Evolutionary conservation across 2,329 filamentous ascomycete species (phyloP), one percentile per base, ranked within the genome.

Genomic region (Eurotiales sp.): DNA sequence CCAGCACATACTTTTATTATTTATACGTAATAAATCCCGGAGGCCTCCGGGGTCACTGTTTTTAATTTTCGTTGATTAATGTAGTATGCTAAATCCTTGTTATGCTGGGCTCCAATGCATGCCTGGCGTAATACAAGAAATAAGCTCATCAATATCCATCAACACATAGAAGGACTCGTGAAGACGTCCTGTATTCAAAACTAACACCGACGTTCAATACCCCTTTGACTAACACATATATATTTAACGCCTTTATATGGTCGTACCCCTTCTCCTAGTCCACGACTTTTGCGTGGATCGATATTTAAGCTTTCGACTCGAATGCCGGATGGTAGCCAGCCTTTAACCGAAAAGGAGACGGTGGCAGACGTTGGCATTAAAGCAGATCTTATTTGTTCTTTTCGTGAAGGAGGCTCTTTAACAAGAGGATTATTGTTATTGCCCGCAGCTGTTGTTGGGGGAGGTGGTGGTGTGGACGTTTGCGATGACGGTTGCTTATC

Each of bases 161-260:
- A 34, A n/a, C 30, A 19, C 15, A 10, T 15, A 37, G 21, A 32
- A 14, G 4, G 23, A n/a, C n/a, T n/a, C n/a, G n/a, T n/a, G n/a
- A n/a, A n/a, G n/a, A n/a, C n/a, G n/a, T 37, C 5, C 17, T 37
- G 2, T 29, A 27, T n/a, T 23, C 15, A 23, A 17, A 15, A 30
- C 25, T 66, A 71, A 54, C 64, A 69, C 51, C 73, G 65, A 37
- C 67, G 63, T 56, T 78, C 75, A n/a, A 78, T 65, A 0, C 83
- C 83, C 57, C 74, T 74, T 52, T 73, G 71, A 64, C 80, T 83
- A 11, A 84, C 80, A 59, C 91, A 96, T 61, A 99, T 68, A 70
- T 99, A 99, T 72, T 99, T 99, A 58, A 99, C 93, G 1, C 93
- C 93, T 73, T 97, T 99, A 72, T 96, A 97, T 21, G 93, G 93